phyloP scores from a whole-genome alignment of 108 stramenopile species.

The Nitzschia palea region DNA sequence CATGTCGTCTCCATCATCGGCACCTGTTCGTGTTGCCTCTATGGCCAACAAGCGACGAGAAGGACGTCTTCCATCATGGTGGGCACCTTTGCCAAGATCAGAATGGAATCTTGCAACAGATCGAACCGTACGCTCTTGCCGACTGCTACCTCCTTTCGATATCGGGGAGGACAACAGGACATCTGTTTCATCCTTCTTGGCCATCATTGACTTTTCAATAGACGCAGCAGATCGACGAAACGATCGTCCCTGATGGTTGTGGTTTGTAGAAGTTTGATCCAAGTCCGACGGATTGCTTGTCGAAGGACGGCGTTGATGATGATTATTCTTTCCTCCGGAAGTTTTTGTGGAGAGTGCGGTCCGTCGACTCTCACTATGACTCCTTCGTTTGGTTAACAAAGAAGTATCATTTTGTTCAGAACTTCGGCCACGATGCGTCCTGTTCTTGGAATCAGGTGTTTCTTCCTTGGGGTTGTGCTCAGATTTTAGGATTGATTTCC shows the following conservation, averaged over 20 bases:
- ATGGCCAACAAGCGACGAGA: no score
- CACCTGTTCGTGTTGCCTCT: no score
- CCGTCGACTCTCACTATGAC: constrained; percentile 8
- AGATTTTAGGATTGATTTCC: neutral
- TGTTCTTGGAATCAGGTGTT: neutral
- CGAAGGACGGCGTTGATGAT: neutral
- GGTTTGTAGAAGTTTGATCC: neutral
- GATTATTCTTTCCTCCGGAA: neutral
- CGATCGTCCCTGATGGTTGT: neutral
- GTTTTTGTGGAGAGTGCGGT: neutral
- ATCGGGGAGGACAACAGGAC: neutral
- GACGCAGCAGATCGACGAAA: neutral
- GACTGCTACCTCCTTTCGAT: neutral
- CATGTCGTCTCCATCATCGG: neutral
- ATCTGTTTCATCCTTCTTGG: neutral
- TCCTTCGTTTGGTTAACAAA: neutral
- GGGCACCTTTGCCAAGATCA: no score
- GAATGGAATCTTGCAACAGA: no score
- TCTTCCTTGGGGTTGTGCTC: neutral
- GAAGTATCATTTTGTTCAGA: neutral
- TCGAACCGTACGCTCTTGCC: no score
- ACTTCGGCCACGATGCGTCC: neutral
- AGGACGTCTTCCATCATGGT: no score
- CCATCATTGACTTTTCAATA: neutral
- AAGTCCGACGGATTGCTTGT: neutral